Evolutionary conservation across 2,329 filamentous ascomycete genomes (phyloP).

Genomic region (Neofusicoccum laricinum): DNA sequence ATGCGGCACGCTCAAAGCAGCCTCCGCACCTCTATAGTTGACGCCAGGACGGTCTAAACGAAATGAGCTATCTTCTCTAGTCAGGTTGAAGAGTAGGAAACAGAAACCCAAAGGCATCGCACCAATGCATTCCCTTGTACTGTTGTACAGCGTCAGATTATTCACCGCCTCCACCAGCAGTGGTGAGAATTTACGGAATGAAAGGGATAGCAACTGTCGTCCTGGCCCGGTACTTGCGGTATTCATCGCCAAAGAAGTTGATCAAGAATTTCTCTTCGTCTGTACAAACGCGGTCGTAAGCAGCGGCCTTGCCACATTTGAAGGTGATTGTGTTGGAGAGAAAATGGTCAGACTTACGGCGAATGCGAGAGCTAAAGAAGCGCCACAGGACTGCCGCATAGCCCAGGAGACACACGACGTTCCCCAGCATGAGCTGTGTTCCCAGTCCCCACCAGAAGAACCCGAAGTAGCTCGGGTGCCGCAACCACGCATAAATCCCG

Average conservation of each 20-base stretch:
- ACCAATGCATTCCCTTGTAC: neutral
- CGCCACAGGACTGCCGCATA: slow-evolving; percentile 77
- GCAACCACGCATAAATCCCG: slow-evolving; percentile 71
- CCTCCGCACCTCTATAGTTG: neutral
- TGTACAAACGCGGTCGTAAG: slow-evolving; percentile 24
- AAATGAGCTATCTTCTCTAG: neutral
- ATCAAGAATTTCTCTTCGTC: slow-evolving; percentile 77
- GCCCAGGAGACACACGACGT: slow-evolving; percentile 70
- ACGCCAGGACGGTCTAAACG: neutral
- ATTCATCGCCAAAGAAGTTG: slow-evolving; percentile 76
- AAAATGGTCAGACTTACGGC: slow-evolving; percentile 44
- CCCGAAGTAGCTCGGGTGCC: slow-evolving; percentile 94
- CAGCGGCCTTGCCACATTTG: neutral
- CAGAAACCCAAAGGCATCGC: neutral
- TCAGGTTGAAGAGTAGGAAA: neutral
- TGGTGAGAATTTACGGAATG: slow-evolving; percentile 38
- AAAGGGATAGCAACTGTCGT: slow-evolving; percentile 82
- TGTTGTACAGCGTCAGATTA: neutral
- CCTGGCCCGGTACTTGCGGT: slow-evolving; percentile 66
- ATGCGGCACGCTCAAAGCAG: neutral
- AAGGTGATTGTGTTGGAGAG: neutral
- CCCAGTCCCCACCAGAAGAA: slow-evolving; percentile 99
- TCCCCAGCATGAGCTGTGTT: slow-evolving; percentile 86
- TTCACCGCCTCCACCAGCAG: neutral
- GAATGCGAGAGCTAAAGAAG: slow-evolving; percentile 77